Evolutionary conservation across 139 green algal species (phyloP), one percentile per base, ranked within the genome.

Genomic region (Micractinium sp.): DNA sequence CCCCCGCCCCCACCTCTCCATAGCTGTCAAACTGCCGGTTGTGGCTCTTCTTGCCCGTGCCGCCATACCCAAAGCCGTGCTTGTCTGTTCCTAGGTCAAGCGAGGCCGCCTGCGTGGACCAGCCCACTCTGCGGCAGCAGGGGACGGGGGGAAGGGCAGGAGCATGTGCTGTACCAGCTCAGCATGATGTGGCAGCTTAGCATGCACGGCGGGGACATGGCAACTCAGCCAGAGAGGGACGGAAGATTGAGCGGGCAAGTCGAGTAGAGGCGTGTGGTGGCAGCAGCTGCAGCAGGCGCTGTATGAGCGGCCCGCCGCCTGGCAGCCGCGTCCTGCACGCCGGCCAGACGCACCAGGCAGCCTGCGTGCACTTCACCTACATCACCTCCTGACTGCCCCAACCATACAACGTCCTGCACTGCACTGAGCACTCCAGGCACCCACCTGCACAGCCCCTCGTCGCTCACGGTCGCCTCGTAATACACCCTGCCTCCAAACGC

Each of bases 1-100:
- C 38, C n/a, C 13, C 22, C 15, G n/a, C 56, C 2, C 82, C 22
- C 71, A 88, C 85, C 85, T 93, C 89, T 12, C 95, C 96, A 84
- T 97, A 98, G 63, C 89, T 87, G 35, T 96, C 94, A 92, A 97
- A 98, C 76, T 87, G 78, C 13, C 91, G 82, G 9, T 71, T 81
- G 93, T 96, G 91, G 41, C 85, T 94, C 89, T 96, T 96, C 89
- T 96, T 97, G 75, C 94, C 96, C 3, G 95, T 97, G 74, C 95
- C 93, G 61, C 94, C 94, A 88, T 92, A 97, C n/a, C 95, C 94
- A 88, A 94, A 96, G 63, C 91, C 88, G 18, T 89, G 88, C 66
- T 74, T 86, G 86, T 97, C 94, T 0, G 91, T 96, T 38, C 96
- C 96, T 33, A 97, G 88, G 20, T 98, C 95, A 31, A 95, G 85